phyloP scores from a whole-genome alignment of 306 rosid genomes.

The Dryas alaskensis region DNA sequence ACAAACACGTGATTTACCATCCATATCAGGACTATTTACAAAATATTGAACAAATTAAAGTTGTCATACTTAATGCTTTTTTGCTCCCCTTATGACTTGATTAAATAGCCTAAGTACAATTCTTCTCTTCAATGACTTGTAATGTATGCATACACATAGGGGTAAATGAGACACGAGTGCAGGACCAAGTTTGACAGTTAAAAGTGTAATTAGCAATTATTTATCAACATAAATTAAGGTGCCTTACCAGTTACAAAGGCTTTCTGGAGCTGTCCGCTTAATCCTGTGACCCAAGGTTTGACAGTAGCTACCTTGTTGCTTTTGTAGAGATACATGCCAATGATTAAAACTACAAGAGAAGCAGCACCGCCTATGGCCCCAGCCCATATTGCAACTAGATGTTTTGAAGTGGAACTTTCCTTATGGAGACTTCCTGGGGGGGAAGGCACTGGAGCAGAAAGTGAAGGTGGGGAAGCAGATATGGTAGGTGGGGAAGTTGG shows the following conservation, averaged over 20 bases:
- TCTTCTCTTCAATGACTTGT: not conserved
- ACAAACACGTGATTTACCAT: too few species aligned
- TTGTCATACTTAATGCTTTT: too few species aligned
- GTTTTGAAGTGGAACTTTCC: constrained; percentile 1
- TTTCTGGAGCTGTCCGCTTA: constrained; percentile 98
- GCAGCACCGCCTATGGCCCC: constrained; percentile 47
- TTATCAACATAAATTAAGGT: not conserved
- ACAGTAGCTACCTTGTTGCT: constrained; percentile 70
- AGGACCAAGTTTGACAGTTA: constrained; percentile 7
- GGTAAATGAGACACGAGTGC: not conserved
- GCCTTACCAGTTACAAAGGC: constrained; percentile 81
- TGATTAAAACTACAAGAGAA: constrained; percentile 34
- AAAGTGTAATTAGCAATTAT: constrained; percentile 10
- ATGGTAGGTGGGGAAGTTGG: constrained; percentile 8
- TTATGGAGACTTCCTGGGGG: not conserved
- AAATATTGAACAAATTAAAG: not conserved
- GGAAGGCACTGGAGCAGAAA: not conserved
- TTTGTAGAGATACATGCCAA: constrained; percentile 48
- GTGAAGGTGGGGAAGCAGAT: constrained; percentile 31
- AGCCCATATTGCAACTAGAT: constrained; percentile 29
- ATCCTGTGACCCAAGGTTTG: constrained; percentile 92
- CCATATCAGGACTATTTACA: too few species aligned
- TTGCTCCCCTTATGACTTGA: not conserved
- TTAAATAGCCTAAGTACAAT: not conserved
- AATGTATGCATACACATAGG: not conserved